phyloP scores from a whole-genome alignment of 371 early-diverging fungal genomes.

The Batkoa obscura region DNA sequence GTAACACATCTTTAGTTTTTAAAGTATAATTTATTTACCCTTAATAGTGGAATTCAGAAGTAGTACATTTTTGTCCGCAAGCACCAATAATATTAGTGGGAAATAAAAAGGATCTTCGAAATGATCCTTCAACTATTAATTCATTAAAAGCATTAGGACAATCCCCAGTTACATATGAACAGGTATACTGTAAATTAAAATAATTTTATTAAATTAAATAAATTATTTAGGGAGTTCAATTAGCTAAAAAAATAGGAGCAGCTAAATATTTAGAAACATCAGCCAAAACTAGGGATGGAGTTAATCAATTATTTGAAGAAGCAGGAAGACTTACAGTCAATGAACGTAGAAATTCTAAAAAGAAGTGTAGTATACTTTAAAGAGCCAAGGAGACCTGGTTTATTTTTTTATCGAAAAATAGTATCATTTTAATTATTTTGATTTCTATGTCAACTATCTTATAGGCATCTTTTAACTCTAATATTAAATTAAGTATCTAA shows the following conservation, averaged over 20 bases:
- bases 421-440: too few relatives aligned
- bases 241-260: conserved; percentile 49
- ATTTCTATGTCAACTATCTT: too few relatives aligned
- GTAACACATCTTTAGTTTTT: conserved; percentile 9
- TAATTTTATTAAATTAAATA: neutral
- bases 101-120: conserved; percentile 51
- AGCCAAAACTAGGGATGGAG: conserved; percentile 47
- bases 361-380: neutral
- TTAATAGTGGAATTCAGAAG: conserved; percentile 51
- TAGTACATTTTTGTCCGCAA: conserved; percentile 41
- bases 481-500: too few relatives aligned
- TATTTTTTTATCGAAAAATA: too few relatives aligned
- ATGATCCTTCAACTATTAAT: conserved; percentile 23
- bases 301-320: conserved; percentile 50
- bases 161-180: neutral
- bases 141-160: conserved; percentile 10
- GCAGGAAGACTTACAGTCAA: conserved; percentile 18
- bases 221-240: conserved; percentile 21
- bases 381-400: too few relatives aligned
- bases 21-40: neutral
- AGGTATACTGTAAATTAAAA: neutral
- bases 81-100: conserved; percentile 56
- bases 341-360: neutral
- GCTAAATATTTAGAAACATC: conserved; percentile 56
- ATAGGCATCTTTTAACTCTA: too few relatives aligned